Evolutionary conservation across 352 stramenopile species (phyloP), one percentile per base, ranked within the genome.

Genomic region (Pythium dissotocum): DNA sequence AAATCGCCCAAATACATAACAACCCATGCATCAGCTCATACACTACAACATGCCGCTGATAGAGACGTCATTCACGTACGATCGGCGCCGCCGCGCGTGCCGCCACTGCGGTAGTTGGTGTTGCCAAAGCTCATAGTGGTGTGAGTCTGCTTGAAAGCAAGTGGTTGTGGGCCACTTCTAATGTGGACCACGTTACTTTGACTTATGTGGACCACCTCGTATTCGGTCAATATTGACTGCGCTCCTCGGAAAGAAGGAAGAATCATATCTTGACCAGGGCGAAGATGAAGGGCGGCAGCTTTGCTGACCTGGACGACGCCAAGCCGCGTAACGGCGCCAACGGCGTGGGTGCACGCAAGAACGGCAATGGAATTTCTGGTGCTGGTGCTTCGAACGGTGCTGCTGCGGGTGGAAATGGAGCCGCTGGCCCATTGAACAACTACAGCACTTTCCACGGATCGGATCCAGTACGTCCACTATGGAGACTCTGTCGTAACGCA

Each of bases 51-150:
- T 24, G 14, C 8, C 24, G 12, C 16, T 21, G 24, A 24, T 16
- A 2, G 16, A n/a, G 10, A 14, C 16, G 36, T 3, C 36, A 14
- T 44, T 44, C 4, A 83, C 87, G 64, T 82, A 95, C 87, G 89
- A 62, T 97, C 87, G 21, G 86, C 81, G 71, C 90, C 90, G 60
- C 90, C 90, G 57, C 90, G 84, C 51, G 88, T 97, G 73, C 90
- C 90, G 69, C 90, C 90, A 10, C 80, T 65, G 69, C 90, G 88
- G 71, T 97, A 97, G 73, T 91, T 91, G 26, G 85, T 93, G 71
- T 85, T 84, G 10, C 87, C 87, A 54, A 96, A 93, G 77, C 80
- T 94, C 88, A 96, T 96, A 13, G 6, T 68, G 26, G 12, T 44
- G 6, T 16, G 12, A 44, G 36, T 44, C 8, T 44, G 36, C 36